A percentile compares a stretch with the other conserved stretches of the same genome.
Conservation (phyloP, 176 grass and related monocot genomes). For the Panicum miliaceum region DNA sequence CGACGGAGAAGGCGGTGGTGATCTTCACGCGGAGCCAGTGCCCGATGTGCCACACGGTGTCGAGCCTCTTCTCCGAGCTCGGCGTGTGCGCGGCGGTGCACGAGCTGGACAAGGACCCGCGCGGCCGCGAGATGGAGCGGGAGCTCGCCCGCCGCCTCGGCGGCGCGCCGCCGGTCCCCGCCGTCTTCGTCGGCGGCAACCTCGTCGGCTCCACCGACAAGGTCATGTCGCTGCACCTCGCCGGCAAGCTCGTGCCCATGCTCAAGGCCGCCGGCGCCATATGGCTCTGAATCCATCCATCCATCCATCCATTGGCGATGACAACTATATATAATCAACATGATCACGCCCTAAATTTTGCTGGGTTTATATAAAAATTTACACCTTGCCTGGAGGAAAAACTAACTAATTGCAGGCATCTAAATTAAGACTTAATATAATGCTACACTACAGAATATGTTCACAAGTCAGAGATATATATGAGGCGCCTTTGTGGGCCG, state of each 20-base stretch:
- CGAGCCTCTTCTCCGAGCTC: conserved; percentile 61
- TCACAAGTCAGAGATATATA: not conserved
- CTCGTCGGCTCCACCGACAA: conserved; percentile 66
- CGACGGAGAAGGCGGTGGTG: conserved; percentile 60
- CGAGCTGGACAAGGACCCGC: conserved; percentile 66
- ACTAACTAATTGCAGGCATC: not conserved
- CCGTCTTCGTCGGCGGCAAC: conserved; percentile 65
- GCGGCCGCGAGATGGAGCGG: conserved; percentile 63
- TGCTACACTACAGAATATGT: not conserved
- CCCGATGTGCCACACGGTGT: conserved; percentile 66
- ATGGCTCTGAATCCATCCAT: conserved; percentile 47
- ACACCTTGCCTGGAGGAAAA: not conserved
- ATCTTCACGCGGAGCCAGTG: conserved; percentile 57
- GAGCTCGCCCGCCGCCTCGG: conserved; percentile 54
- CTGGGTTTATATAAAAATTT: not conserved
- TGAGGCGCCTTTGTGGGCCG: not conserved
- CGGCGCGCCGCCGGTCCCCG: conserved; percentile 48
- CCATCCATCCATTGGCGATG: not conserved
- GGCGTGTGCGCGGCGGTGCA: conserved; percentile 52
- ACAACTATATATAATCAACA: not conserved
- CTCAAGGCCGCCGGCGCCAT: conserved; percentile 60
- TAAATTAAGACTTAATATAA: not conserved
- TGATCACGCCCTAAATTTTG: not conserved
- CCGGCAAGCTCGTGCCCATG: conserved; percentile 61
- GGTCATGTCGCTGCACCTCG: conserved; percentile 68